Evolutionary conservation across 192 early-diverging fungal genomes (phyloP), one percentile per base, ranked within the genome.

Genomic region (Geosiphon pyriformis): DNA sequence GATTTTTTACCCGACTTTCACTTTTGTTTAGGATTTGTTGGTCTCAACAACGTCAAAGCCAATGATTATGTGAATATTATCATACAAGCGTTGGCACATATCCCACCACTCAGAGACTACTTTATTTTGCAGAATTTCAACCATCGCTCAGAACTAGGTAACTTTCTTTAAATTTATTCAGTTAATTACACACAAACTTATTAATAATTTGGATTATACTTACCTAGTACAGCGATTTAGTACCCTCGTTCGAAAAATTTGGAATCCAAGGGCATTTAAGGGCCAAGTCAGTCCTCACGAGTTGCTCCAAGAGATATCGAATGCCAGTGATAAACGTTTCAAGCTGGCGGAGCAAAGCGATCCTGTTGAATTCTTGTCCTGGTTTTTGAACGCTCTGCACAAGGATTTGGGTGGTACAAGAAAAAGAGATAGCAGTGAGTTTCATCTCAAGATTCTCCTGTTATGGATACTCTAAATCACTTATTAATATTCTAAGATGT

Each of bases 271-370:
- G 29, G 92, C 91, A 12, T 95, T 95, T 70, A 96, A 96, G 59
- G 90, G 89, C 0, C 96, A 98, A 79, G 90, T 96, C 37, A 91
- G 89, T 71, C 96, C 95, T 4, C 96, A 98, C 72, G 96, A 98
- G 69, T 72, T 97, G 1, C 72, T 95, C 2, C 96, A 98, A 83
- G 96, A 96, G 80, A 85, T 95, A 17, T 83, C 85, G 2, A 91
- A 85, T 64, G 85, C 90, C 1, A 93, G 91, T 71, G 80, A 85
- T 18, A 85, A 89, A 49, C 73, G 81, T 49, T 98, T 96, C 72
- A 82, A 83, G 34, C 72, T 96, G 22, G 88, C 87, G 2, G 78
- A 83, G 48, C 90, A 93, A 67, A 80, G 84, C 20, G 95, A 98
- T 73, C 86, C 92, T 1, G 83, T 93, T 49, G 92, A 93, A 8